These are phyloP conservation scores for Dicorynia guianensis DNA, from an alignment of 306 rosid species.

Conservation along the genomic window DNA sequence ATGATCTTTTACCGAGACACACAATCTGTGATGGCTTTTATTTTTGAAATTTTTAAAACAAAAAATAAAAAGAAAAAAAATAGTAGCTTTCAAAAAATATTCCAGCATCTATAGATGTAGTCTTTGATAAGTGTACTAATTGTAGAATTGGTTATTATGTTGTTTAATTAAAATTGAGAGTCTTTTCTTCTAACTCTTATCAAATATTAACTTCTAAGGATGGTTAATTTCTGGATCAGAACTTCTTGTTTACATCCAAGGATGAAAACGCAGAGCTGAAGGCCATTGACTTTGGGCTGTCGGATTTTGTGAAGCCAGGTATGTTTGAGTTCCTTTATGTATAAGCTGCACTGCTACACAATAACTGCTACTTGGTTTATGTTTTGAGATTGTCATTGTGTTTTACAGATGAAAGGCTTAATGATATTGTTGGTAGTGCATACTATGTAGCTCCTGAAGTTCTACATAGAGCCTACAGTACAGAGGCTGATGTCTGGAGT, in stretches of 20 bases:
- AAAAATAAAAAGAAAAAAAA: background rate
- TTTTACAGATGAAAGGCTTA: conserved; percentile 81
- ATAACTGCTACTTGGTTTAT: conserved; percentile 20
- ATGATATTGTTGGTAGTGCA: conserved; percentile 85
- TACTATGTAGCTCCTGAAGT: conserved; percentile 89
- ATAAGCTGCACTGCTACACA: background rate
- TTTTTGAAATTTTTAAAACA: too few relatives aligned
- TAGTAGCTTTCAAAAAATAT: conserved; percentile 4
- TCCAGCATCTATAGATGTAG: background rate
- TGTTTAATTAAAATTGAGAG: background rate
- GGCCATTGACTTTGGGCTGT: conserved; percentile 92
- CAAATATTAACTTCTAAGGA: conserved; percentile 38
- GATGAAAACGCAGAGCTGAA: conserved; percentile 82
- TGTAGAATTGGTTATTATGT: conserved; percentile 11
- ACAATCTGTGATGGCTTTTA: too few relatives aligned
- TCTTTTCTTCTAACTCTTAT: conserved; percentile 34
- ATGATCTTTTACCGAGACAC: conserved; percentile 2
- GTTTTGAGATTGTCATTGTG: conserved; percentile 35
- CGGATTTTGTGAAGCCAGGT: conserved; percentile 89
- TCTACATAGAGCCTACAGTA: conserved; percentile 70
- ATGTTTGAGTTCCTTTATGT: conserved; percentile 27
- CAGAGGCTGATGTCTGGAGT: conserved; percentile 89
- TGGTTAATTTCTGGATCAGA: conserved; percentile 63
- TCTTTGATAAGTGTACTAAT: background rate
- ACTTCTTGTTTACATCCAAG: conserved; percentile 72